phyloP scores from a whole-genome alignment of 1,139 yeast species.

The Taphrina pruni region DNA sequence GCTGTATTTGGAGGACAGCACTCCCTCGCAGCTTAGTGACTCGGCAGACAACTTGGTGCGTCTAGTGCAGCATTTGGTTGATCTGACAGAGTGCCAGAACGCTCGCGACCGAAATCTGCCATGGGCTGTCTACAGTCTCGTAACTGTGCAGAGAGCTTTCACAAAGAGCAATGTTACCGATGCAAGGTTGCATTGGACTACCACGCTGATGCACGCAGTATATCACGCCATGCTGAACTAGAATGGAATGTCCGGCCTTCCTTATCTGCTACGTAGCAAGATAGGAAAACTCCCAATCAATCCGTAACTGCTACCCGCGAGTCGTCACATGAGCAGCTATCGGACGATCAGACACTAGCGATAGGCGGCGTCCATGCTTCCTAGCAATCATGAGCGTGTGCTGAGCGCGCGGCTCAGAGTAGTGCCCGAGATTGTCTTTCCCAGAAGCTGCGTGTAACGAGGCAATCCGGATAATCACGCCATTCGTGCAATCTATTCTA shows the following conservation, averaged over 20 bases:
- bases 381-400: too few relatives aligned
- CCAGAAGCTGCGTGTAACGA: constrained; percentile 2
- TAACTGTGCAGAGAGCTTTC: not conserved
- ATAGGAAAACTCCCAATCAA: not conserved
- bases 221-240: constrained; percentile 11
- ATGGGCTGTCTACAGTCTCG: constrained; percentile 8
- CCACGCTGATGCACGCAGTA: not conserved
- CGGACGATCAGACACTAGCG: too few relatives aligned
- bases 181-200: constrained; percentile 13
- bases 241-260: not conserved
- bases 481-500: constrained; percentile 1
- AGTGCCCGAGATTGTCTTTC: not conserved
- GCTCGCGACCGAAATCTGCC: constrained; percentile 1
- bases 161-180: not conserved
- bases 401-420: not conserved
- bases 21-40: not conserved
- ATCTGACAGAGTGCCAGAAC: not conserved
- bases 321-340: too few relatives aligned
- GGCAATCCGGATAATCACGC: constrained; percentile 3
- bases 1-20: not conserved
- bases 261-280: not conserved
- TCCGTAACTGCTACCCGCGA: not conserved
- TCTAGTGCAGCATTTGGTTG: not conserved
- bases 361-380: too few relatives aligned
- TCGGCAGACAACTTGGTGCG: constrained; percentile 2